These are phyloP conservation scores for Theileria parva DNA, from an alignment of 169 alveolate genomes.

Conservation along the genomic window DNA sequence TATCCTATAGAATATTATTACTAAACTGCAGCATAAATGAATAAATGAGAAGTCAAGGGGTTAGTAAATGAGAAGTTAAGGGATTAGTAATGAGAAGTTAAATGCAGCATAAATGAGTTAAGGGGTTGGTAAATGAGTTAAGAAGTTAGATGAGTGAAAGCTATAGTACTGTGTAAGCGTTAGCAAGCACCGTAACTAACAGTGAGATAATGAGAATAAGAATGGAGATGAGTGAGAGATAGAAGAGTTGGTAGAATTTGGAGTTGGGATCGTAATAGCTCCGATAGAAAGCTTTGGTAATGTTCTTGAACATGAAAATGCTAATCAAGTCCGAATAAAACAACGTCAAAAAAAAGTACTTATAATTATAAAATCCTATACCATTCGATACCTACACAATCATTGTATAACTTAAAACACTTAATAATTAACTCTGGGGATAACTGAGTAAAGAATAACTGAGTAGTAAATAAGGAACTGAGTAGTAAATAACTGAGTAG, in stretches of 20 bases:
- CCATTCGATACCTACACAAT: slow-evolving; percentile 54
- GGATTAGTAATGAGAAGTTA: too few relatives aligned
- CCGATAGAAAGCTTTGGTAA: slow-evolving; percentile 16
- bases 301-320: slow-evolving; percentile 26
- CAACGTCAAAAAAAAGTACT: slow-evolving; percentile 57
- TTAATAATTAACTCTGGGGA: too few relatives aligned
- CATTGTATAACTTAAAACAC: too few relatives aligned
- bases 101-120: too few relatives aligned
- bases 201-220: slow-evolving; percentile 36
- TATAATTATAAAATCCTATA: slow-evolving; percentile 63
- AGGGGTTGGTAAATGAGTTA: too few relatives aligned
- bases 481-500: not conserved
- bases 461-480: not conserved
- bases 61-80: too few relatives aligned
- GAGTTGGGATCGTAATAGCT: slow-evolving; percentile 50
- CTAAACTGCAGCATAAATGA: too few relatives aligned
- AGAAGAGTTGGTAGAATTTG: slow-evolving; percentile 52
- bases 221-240: slow-evolving; percentile 33
- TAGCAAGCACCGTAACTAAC: slow-evolving; percentile 4
- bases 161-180: too few relatives aligned
- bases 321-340: slow-evolving; percentile 43
- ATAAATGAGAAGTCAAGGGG: too few relatives aligned
- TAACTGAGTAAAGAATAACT: not conserved
- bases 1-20: slow-evolving; percentile 29
- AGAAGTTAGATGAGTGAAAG: too few relatives aligned